Evolutionary conservation across 331 rosid genomes (phyloP).

Genomic region (Saraca asoca): DNA sequence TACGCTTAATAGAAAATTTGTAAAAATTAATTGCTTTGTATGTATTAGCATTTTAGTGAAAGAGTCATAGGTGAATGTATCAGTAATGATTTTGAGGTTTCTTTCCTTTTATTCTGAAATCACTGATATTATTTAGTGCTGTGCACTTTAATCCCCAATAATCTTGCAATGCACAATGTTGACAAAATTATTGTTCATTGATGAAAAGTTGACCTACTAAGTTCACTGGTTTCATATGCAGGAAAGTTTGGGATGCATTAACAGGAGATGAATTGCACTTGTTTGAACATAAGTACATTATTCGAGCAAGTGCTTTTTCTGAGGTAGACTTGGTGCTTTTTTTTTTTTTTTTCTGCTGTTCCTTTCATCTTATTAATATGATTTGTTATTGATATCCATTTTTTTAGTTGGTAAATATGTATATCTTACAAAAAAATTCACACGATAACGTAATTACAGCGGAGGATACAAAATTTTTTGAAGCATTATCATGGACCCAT

Average conservation of each 20-base stretch:
- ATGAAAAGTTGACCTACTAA: conserved; percentile 15
- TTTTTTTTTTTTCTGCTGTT: not conserved
- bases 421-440: conserved; percentile 2
- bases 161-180: not conserved
- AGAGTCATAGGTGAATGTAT: not conserved
- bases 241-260: conserved; percentile 98
- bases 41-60: not conserved
- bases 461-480: not conserved
- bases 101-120: conserved; percentile 4
- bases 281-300: conserved; percentile 97
- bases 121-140: not conserved
- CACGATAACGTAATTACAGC: not conserved
- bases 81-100: not conserved
- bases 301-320: conserved; percentile 89
- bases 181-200: not conserved
- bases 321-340: conserved; percentile 56
- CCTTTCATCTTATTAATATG: not conserved
- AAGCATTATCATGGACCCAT: not conserved
- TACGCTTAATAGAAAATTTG: not conserved
- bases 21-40: not conserved
- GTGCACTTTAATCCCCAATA: not conserved
- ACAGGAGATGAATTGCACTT: conserved; percentile 88
- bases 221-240: conserved; percentile 45
- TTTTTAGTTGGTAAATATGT: not conserved
- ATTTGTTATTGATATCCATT: conserved; percentile 21